Base-by-base conservation (phyloP, 2,329 filamentous ascomycete species). In the Chrysoporthe puriensis region DNA sequence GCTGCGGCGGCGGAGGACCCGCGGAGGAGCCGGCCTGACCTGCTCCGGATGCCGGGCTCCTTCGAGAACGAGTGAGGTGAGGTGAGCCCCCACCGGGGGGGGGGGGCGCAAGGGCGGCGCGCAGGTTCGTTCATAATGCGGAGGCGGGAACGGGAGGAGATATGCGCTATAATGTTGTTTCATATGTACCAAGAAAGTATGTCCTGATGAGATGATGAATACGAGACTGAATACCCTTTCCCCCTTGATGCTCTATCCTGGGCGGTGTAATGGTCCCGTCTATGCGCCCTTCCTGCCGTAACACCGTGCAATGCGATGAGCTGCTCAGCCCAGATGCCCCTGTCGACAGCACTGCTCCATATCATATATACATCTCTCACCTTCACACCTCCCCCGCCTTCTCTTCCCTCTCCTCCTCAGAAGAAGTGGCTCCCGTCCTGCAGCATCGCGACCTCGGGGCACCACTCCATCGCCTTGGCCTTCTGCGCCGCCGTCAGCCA, bases 401-500 rank as follows among this genome's bases (percentile, higher is more conserved):
- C 50, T 21, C 9, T 21, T 54, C 26, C 26, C 9, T 14, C 3
- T 16, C 18, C 18, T 57, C 32, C 14, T 36, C 32, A 13, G 16
- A 68, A 68, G 44, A 68, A 68, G 44, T 68, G 67, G 43, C 63
- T 66, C 32, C 44, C 54, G 7, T 66, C 67, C 59, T 68, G 67
- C 7, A 73, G 56, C 70, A 74, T 70, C 34, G 57, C 68, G 2
- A 72, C 69, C 68, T 78, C 77, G 0, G 76, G 76, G 69, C 76
- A 78, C 71, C 74, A 78, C 61, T 70, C 62, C 42, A 70, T 65
- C 18, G 77, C 74, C 67, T 75, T 52, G n/a, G 67, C 70, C 62
- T 74, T 72, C 61, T 75, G 71, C 21, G 21, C 18, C 7, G 36
- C 42, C 36, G 54, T 66, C 44, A 68, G 58, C 62, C 71, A 74